A percentile compares a stretch with the other conserved stretches of the same genome.
Evolutionary conservation across 2,329 filamentous ascomycete species (phyloP).

Genomic region (Tolypocladium album): DNA sequence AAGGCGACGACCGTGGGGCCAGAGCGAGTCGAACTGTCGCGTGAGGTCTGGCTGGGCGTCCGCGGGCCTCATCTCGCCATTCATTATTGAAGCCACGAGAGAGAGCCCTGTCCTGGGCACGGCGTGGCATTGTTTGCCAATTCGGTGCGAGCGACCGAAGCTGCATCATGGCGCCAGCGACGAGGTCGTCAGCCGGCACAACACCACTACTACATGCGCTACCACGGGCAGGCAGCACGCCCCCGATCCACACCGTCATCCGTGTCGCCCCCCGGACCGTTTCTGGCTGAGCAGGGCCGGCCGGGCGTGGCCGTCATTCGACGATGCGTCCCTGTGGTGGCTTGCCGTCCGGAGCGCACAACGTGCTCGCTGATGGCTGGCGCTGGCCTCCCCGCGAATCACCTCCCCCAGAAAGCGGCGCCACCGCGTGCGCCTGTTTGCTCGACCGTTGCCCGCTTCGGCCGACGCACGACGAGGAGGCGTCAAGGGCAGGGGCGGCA

Average conservation of each 20-base stretch:
- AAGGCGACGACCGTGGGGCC: not conserved
- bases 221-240: not conserved
- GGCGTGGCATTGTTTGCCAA: not conserved
- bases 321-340: not conserved
- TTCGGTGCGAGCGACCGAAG: not conserved
- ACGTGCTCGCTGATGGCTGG: too few relatives aligned
- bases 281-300: not conserved
- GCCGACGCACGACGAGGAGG: not conserved
- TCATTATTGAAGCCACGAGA: not conserved
- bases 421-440: not conserved
- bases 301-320: not conserved
- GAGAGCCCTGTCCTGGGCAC: not conserved
- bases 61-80: not conserved
- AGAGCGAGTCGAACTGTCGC: not conserved
- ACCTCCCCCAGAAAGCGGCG: not conserved
- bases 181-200: not conserved
- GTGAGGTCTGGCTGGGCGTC: not conserved
- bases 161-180: not conserved
- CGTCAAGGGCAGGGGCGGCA: not conserved
- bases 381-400: not conserved
- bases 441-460: not conserved
- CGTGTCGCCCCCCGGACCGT: not conserved
- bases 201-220: not conserved
- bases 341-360: not conserved
- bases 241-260: not conserved